A percentile compares a stretch with the other conserved stretches of the same genome.
Evolutionary conservation across 2,329 filamentous ascomycete species (phyloP).

Genomic region (Scedosporium apiospermum): DNA sequence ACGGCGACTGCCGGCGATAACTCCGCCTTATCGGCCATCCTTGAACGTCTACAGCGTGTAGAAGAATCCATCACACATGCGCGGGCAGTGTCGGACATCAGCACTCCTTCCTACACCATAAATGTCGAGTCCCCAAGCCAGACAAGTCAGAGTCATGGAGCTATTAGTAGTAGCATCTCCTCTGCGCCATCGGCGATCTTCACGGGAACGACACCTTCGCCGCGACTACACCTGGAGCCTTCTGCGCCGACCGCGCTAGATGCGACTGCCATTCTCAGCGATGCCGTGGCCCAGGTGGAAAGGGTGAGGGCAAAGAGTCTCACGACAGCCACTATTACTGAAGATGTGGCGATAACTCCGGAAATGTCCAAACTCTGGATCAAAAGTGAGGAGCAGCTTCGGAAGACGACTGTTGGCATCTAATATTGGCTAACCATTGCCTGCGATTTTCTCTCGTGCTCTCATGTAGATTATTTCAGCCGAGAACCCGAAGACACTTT

Average conservation of each 20-base stretch:
- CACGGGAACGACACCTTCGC: neutral
- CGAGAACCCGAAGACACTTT: constrained; percentile 21
- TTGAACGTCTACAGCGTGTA: constrained; percentile 19
- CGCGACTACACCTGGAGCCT: neutral
- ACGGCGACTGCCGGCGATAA: constrained; percentile 4
- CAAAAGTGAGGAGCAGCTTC: constrained; percentile 12
- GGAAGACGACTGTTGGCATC: neutral
- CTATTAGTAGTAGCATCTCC: neutral
- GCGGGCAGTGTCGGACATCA: neutral
- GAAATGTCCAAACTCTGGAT: constrained; percentile 19
- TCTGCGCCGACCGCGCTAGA: neutral
- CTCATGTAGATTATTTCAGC: constrained; percentile 17
- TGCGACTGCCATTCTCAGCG: constrained; percentile 11
- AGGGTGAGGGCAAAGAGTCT: constrained; percentile 14
- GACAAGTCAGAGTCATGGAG: neutral
- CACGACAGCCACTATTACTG: constrained; percentile 14
- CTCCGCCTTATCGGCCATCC: constrained; percentile 16
- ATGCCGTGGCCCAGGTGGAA: constrained; percentile 19
- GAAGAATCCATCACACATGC: constrained; percentile 13
- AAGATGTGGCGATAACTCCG: constrained; percentile 15
- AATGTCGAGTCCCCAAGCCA: neutral
- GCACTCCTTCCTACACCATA: neutral
- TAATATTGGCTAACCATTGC: too few species aligned
- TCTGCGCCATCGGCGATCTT: neutral
- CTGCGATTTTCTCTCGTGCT: neutral